Base-by-base conservation (phyloP, 805 yeast genomes). In the Candida dajiaensis region DNA sequence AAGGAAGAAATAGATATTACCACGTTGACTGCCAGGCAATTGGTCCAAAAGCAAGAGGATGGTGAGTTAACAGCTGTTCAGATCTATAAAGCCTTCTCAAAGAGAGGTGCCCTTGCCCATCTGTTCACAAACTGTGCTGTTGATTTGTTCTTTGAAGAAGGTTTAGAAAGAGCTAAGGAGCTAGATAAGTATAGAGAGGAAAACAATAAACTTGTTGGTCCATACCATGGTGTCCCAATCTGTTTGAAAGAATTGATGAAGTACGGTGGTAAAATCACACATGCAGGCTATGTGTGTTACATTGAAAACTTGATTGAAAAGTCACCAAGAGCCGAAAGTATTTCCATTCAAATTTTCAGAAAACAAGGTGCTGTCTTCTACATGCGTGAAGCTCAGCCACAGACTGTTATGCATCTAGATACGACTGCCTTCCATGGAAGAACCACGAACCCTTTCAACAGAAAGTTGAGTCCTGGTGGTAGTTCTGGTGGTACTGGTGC, bases 401-500 rank as follows among this genome's bases (percentile, higher is more conserved):
- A 81, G 61, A 70, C 83, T 2, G 71, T 83, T 55, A 83, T 83
- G 89, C 86, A 81, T 55, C 65, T 80, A 55, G 85, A 81, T 59
- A 78, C 86, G 11, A 79, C 80, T 59, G 73, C 74, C 62, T 69
- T 82, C 58, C 72, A 68, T 45, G 89, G 89, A 10, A 68, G 78
- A 56, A 73, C 86, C 4, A 63, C 75, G 50, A 82, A 82, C 57
- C 82, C 86, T 2, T 68, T 63, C 66, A 82, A 83, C 59, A 68
- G 79, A 43, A 67, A 71, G 28, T 64, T 82, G 43, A 74, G 83
- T 22, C 71, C 83, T 2, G 89, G 89, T 50, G 89, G 89, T 18
- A 78, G 85, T 1, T 78, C 85, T 11, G 86, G 88, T 46, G 89
- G 89, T 52, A 87, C 81, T 57, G 83, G 86, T 49, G 81, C 85